Percentiles rank a stretch among this genome's conserved stretches.
Conservation (phyloP, 371 early-diverging fungal genomes). For the Circinella minor region DNA sequence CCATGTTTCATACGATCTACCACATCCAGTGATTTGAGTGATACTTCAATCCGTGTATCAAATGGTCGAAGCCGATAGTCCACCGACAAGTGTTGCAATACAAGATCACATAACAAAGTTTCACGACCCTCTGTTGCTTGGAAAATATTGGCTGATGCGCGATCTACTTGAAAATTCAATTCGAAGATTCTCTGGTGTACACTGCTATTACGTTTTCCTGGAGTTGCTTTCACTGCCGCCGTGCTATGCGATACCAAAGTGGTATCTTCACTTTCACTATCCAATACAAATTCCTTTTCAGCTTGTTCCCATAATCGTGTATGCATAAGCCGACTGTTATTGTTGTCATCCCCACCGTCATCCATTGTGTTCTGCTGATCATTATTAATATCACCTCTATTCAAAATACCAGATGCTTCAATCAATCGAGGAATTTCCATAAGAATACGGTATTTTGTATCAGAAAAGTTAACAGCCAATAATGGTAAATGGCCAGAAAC, state of each 20-base stretch:
- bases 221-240: background rate
- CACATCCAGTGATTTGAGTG: constrained; percentile 75
- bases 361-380: background rate
- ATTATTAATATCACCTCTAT: constrained; percentile 1
- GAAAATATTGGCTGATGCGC: constrained; percentile 70
- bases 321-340: constrained; percentile 27
- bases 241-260: background rate
- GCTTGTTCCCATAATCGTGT: constrained; percentile 38
- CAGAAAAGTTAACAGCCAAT: constrained; percentile 90
- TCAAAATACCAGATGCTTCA: constrained; percentile 49
- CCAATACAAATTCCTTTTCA: constrained; percentile 29
- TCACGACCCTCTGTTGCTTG: constrained; percentile 51
- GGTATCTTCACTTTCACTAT: constrained; percentile 40
- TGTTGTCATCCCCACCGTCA: background rate
- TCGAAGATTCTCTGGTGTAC: constrained; percentile 60
- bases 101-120: constrained; percentile 67
- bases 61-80: constrained; percentile 72
- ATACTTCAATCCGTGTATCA: constrained; percentile 77
- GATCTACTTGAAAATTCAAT: constrained; percentile 74
- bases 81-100: constrained; percentile 73
- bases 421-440: constrained; percentile 80
- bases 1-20: constrained; percentile 77
- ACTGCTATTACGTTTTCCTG: constrained; percentile 2
- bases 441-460: constrained; percentile 90
- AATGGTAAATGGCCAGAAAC: constrained; percentile 87